A percentile compares a stretch with the other conserved stretches of the same genome.
These are phyloP conservation scores for Quercus aquifolioides DNA, from an alignment of 306 rosid species.

Conservation along the genomic window DNA sequence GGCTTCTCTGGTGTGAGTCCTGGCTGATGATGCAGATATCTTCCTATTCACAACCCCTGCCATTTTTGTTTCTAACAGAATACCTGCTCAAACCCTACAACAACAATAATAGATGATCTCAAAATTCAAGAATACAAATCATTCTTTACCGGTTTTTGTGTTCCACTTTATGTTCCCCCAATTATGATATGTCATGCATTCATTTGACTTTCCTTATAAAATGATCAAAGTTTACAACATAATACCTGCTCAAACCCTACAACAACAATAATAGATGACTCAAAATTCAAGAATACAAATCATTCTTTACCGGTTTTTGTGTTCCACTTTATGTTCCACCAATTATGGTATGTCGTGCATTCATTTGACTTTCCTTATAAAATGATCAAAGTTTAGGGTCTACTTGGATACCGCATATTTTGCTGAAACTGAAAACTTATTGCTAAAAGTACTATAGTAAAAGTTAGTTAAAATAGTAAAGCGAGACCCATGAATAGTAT, in stretches of 20 bases:
- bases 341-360: no score
- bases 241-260: not conserved
- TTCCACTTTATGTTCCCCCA: no score
- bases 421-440: no score
- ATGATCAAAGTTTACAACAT: not conserved
- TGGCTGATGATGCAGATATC: constrained; percentile 76
- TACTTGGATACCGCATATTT: accelerated
- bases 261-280: not conserved
- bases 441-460: no score
- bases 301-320: no score
- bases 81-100: not conserved
- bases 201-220: no score
- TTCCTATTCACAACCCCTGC: constrained; percentile 44
- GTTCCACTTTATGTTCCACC: no score
- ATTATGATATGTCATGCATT: no score
- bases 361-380: no score
- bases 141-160: no score
- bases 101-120: not conserved
- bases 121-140: not conserved
- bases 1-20: constrained; percentile 72
- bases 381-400: no score
- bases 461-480: no score
- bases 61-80: not conserved
- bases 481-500: accelerated
- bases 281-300: not conserved